Conservation (phyloP, 805 yeast species). For the Kodamaea hsintzibuensis region DNA sequence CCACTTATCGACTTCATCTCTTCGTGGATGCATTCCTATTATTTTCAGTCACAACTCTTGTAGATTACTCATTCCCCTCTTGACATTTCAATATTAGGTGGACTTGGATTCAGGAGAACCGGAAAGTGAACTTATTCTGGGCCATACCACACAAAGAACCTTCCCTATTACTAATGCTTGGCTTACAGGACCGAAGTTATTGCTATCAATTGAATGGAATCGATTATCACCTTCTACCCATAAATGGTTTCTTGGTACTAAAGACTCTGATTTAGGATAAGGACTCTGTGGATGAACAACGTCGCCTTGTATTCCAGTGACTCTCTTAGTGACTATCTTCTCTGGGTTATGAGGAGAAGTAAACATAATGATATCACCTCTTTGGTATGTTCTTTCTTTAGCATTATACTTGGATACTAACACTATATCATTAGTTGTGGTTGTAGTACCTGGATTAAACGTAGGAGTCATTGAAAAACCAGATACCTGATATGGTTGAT, state of each 20-base stretch:
- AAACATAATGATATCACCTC: constrained; percentile 75
- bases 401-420: constrained; percentile 66
- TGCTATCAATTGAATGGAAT: constrained; percentile 78
- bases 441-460: constrained; percentile 63
- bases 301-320: constrained; percentile 77
- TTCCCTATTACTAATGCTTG: constrained; percentile 79
- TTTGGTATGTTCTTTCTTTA: constrained; percentile 42
- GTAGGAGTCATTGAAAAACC: constrained; percentile 92
- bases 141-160: constrained; percentile 71
- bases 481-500: constrained; percentile 69
- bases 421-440: constrained; percentile 57
- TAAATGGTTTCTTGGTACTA: constrained; percentile 74
- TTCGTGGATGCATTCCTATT: too few relatives aligned
- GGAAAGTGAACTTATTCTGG: constrained; percentile 25
- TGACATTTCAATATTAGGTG: too few relatives aligned
- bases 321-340: constrained; percentile 72
- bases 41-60: too few relatives aligned
- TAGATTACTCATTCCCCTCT: too few relatives aligned
- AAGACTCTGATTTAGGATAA: constrained; percentile 62
- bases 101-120: not conserved
- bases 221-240: constrained; percentile 96
- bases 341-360: constrained; percentile 82
- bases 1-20: too few relatives aligned
- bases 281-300: constrained; percentile 56
- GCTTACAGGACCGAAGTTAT: constrained; percentile 85